Evolutionary conservation across 345 rosid genomes (phyloP).

Genomic region (Abelmoschus esculentus): DNA sequence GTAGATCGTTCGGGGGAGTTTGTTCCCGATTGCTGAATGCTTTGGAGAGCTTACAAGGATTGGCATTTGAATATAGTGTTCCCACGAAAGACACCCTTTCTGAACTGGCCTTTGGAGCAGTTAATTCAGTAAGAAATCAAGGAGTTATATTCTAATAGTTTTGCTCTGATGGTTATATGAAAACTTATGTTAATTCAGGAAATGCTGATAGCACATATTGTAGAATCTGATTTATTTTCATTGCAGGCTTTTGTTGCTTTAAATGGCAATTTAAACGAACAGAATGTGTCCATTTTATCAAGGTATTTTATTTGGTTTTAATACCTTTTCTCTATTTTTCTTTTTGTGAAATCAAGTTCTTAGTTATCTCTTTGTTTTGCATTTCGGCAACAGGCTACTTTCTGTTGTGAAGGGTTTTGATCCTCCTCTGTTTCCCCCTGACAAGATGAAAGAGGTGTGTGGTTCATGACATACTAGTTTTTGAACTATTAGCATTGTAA

Average conservation of each 20-base stretch:
- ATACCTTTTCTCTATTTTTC: background rate
- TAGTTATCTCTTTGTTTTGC: constrained; percentile 6
- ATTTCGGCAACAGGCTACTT: constrained; percentile 47
- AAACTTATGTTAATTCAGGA: background rate
- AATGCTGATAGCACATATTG: background rate
- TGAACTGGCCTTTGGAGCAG: constrained; percentile 38
- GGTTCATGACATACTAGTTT: constrained; percentile 6
- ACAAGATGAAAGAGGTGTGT: constrained; percentile 68
- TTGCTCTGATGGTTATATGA: background rate
- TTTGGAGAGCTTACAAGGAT: constrained; percentile 55
- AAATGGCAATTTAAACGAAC: constrained; percentile 39
- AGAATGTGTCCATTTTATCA: constrained; percentile 43
- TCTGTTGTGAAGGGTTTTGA: constrained; percentile 38
- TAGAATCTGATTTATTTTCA: constrained; percentile 6
- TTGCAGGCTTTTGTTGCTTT: constrained; percentile 65
- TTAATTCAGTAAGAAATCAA: constrained; percentile 47
- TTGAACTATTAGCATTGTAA: constrained; percentile 6
- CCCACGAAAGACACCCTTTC: constrained; percentile 41
- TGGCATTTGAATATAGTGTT: constrained; percentile 28
- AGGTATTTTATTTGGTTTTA: constrained; percentile 36
- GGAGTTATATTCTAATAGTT: background rate
- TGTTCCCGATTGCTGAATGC: constrained; percentile 49
- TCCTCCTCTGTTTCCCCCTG: constrained; percentile 42
- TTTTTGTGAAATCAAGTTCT: background rate
- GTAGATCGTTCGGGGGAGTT: constrained; percentile 66